A percentile compares a stretch with the other conserved stretches of the same genome.
Conservation (phyloP, 306 rosid genomes). For the Mimosa bimucronata region DNA sequence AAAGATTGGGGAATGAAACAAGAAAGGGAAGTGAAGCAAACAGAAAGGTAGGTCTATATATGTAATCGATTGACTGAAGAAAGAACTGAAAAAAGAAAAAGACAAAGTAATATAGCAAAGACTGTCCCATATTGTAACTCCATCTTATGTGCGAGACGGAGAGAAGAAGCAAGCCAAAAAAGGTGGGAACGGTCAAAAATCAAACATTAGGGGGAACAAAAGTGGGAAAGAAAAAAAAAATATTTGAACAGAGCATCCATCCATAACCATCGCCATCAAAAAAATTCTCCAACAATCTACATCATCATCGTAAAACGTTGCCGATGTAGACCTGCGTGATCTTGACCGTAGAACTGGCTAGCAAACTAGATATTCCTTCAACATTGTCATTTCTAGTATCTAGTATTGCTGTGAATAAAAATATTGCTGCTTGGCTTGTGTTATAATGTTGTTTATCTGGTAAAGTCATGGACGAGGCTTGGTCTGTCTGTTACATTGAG, state of each 20-base stretch:
- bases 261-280: slow-evolving; percentile 49
- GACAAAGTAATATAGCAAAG: slow-evolving; percentile 48
- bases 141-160: slow-evolving; percentile 48
- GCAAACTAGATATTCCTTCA: slow-evolving; percentile 12
- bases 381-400: slow-evolving; percentile 17
- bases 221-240: not conserved
- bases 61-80: slow-evolving; percentile 46
- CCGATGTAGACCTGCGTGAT: slow-evolving; percentile 42
- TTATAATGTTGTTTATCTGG: slow-evolving; percentile 52
- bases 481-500: slow-evolving; percentile 89
- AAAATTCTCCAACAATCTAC: slow-evolving; percentile 39
- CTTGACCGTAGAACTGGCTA: slow-evolving; percentile 39
- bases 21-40: slow-evolving; percentile 34
- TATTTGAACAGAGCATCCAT: not conserved
- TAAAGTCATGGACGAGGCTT: slow-evolving; percentile 81
- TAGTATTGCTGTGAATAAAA: not conserved
- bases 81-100: slow-evolving; percentile 43
- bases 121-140: slow-evolving; percentile 57
- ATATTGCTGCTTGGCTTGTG: not conserved
- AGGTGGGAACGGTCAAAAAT: slow-evolving; percentile 11
- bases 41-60: slow-evolving; percentile 48
- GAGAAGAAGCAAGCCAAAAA: slow-evolving; percentile 47
- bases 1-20: not conserved
- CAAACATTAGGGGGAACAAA: not conserved
- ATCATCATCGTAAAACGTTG: slow-evolving; percentile 49